Percentiles rank a stretch among this genome's conserved stretches.
Conservation (phyloP, 768 basidiomycete species). For the Phanerodontia chrysosporium region DNA sequence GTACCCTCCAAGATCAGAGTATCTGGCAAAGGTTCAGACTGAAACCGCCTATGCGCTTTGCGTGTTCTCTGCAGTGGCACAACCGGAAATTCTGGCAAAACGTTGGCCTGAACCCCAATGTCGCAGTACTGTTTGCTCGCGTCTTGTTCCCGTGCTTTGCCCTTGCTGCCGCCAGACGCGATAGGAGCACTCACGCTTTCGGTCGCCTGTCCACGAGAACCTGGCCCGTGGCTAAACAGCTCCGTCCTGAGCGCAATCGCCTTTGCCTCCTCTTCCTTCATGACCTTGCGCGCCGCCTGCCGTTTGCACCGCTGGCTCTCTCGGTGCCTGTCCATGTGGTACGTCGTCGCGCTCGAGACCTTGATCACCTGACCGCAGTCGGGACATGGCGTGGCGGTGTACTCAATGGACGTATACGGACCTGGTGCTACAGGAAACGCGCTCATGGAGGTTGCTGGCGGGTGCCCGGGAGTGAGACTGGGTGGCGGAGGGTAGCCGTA, state of each 20-base stretch:
- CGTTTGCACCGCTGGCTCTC: background rate
- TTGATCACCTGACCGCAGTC: background rate
- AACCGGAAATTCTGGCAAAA: background rate
- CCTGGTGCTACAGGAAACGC: background rate
- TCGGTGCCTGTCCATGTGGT: background rate
- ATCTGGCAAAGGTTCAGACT: background rate
- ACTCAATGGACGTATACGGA: background rate
- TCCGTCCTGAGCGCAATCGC: background rate
- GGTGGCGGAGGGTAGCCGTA: background rate
- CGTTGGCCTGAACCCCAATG: background rate
- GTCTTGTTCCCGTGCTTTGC: background rate
- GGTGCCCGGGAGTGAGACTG: background rate
- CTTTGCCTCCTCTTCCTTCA: background rate
- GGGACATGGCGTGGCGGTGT: background rate
- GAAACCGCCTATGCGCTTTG: background rate
- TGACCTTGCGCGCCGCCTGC: background rate
- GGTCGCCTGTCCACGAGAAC: background rate
- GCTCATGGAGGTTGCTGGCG: background rate
- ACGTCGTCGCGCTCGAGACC: background rate
- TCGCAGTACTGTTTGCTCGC: background rate
- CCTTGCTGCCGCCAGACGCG: background rate
- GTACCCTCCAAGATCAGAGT: background rate
- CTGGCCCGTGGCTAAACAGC: background rate
- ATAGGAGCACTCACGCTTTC: background rate
- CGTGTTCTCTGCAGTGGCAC: background rate